Evolutionary conservation across 1,284 basidiomycete species (phyloP).

Genomic region (Pascua guehoae): DNA sequence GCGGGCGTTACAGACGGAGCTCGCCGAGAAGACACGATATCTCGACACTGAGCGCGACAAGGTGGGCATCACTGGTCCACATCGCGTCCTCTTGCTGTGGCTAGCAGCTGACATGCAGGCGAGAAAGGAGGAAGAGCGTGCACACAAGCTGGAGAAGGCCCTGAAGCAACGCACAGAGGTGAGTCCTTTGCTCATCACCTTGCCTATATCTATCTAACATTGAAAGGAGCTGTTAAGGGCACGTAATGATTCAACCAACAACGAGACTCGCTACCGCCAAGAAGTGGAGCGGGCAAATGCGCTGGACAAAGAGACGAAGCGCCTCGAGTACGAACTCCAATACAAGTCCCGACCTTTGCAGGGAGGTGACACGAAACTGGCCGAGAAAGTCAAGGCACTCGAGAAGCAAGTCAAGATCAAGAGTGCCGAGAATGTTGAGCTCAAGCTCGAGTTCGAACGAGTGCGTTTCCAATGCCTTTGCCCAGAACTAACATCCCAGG

Average conservation of each 20-base stretch:
- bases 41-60: background rate
- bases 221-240: conserved; percentile 34
- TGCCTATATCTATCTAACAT: too few species aligned
- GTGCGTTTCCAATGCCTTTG: too few species aligned
- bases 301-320: conserved; percentile 35
- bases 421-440: background rate
- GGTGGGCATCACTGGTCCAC: too few species aligned
- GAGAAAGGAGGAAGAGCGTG: conserved; percentile 31
- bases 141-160: conserved; percentile 27
- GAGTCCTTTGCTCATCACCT: conserved; percentile 5
- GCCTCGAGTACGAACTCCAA: conserved; percentile 33
- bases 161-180: conserved; percentile 21
- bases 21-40: background rate
- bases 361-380: conserved; percentile 17
- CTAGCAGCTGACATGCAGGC: conserved; percentile 14
- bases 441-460: too few species aligned
- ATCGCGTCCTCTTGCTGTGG: background rate
- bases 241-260: conserved; percentile 37
- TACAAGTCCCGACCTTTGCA: background rate
- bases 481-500: too few species aligned
- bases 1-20: background rate
- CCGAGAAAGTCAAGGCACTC: conserved; percentile 27
- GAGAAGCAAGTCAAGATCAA: conserved; percentile 7
- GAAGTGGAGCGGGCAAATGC: conserved; percentile 28
- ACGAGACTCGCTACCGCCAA: conserved; percentile 31